Evolutionary conservation across 2,329 filamentous ascomycete genomes (phyloP).

Genomic region (Cladosporium cucumerinum): DNA sequence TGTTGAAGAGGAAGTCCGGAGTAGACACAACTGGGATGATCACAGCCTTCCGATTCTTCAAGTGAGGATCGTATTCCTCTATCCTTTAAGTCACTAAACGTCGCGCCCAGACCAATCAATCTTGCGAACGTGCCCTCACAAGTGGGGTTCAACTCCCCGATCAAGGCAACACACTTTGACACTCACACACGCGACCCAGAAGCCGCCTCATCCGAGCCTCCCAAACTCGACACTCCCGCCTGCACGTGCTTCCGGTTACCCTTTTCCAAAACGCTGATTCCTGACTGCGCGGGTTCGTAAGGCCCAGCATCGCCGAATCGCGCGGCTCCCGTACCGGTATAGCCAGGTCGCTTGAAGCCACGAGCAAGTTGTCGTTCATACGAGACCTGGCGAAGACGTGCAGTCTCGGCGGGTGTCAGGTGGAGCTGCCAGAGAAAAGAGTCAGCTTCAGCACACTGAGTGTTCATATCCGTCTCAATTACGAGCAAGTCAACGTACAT

Average conservation of each 20-base stretch:
- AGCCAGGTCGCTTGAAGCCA: conserved; percentile 45
- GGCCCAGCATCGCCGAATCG: conserved; percentile 6
- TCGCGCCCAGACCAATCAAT: not conserved
- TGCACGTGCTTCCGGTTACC: not conserved
- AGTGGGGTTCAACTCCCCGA: not conserved
- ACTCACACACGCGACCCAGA: not conserved
- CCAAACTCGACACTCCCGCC: not conserved
- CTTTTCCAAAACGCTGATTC: not conserved
- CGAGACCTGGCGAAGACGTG: conserved; percentile 53
- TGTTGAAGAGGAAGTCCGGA: not conserved
- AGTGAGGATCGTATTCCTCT: not conserved
- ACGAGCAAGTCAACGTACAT: conserved; percentile 28
- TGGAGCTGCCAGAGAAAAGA: conserved; percentile 29
- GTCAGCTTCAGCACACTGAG: not conserved
- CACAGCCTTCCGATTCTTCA: not conserved
- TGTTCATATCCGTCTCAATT: not conserved
- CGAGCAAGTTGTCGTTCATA: conserved; percentile 54
- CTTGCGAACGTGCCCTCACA: not conserved
- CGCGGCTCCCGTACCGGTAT: not conserved
- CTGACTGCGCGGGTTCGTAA: conserved; percentile 1
- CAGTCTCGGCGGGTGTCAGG: conserved; percentile 51
- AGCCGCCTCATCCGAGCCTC: not conserved
- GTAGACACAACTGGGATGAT: not conserved
- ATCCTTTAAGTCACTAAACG: not conserved
- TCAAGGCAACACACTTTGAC: not conserved